These are phyloP conservation scores for Nemania sp. DNA, from an alignment of 2,329 filamentous ascomycete species.

Conservation along the genomic window DNA sequence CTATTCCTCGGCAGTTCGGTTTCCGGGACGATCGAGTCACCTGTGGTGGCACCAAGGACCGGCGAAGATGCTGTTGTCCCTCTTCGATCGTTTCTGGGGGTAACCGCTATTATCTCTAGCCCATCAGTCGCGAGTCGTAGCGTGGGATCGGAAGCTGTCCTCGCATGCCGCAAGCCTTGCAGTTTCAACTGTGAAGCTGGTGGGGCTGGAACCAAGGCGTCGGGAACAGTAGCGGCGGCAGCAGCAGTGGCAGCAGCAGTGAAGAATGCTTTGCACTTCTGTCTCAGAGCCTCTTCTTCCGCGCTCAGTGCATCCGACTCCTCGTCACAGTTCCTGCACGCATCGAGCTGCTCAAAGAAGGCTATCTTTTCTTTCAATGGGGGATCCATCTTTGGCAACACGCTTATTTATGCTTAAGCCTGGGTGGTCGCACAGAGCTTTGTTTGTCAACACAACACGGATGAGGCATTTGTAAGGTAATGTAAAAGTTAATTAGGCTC, in stretches of 20 bases:
- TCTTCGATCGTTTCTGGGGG: conserved; percentile 31
- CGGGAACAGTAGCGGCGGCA: conserved; percentile 39
- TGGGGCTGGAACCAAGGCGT: conserved; percentile 10
- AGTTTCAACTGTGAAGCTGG: conserved; percentile 31
- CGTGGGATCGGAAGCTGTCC: conserved; percentile 38
- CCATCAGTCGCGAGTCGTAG: conserved; percentile 24
- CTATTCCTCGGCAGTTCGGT: conserved; percentile 33
- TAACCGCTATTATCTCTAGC: conserved; percentile 44
- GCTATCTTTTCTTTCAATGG: conserved; percentile 58
- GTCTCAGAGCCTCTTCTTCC: conserved; percentile 54
- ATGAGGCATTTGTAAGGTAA: not conserved
- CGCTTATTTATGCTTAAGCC: not conserved
- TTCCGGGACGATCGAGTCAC: conserved; percentile 39
- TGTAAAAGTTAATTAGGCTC: conserved; percentile 6
- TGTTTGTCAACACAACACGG: not conserved
- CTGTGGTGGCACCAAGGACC: conserved; percentile 5
- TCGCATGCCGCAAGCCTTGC: conserved; percentile 13
- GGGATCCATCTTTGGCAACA: conserved; percentile 43
- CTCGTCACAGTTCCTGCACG: conserved; percentile 46
- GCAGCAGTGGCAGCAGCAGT: conserved; percentile 22
- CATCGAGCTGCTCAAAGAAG: conserved; percentile 60
- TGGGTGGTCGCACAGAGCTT: not conserved
- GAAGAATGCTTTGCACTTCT: conserved; percentile 44
- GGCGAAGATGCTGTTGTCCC: conserved; percentile 8
- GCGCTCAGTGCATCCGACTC: conserved; percentile 50